Percentiles rank a stretch among this genome's conserved stretches.
These are phyloP conservation scores for Histomonas meleagridis DNA, from an alignment of 208 protist genomes.

Conservation along the genomic window DNA sequence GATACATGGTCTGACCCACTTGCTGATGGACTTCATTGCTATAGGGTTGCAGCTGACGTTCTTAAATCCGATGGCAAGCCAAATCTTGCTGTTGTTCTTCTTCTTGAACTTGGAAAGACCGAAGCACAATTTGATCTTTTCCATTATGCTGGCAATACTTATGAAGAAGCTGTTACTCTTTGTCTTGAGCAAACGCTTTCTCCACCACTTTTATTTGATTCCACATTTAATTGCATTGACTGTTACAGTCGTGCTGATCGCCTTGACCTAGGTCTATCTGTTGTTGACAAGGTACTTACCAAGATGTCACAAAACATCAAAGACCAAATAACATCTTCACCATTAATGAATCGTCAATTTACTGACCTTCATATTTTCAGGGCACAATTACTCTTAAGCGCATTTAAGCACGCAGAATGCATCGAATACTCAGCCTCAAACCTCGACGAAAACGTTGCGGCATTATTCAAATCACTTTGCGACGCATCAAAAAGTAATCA, in stretches of 20 bases:
- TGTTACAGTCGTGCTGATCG: neutral
- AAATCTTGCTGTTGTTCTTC: slow-evolving; percentile 7
- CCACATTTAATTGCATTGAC: neutral
- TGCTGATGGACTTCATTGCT: slow-evolving; percentile 18
- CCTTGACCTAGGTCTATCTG: neutral
- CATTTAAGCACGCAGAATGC: slow-evolving; percentile 7
- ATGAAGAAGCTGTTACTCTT: neutral
- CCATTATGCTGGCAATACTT: slow-evolving; percentile 22
- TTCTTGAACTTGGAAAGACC: neutral
- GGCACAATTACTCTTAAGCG: neutral
- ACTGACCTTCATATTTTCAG: neutral
- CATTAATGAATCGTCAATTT: slow-evolving; percentile 2
- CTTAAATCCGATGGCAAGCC: slow-evolving; percentile 1
- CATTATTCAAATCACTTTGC: neutral
- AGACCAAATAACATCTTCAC: neutral
- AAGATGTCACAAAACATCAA: neutral
- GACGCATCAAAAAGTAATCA: slow-evolving; percentile 10
- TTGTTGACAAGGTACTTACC: slow-evolving; percentile 22
- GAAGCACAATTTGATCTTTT: slow-evolving; percentile 1
- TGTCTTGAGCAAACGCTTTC: neutral
- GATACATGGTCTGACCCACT: slow-evolving; percentile 26
- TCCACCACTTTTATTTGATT: slow-evolving; percentile 7
- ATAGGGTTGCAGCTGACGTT: neutral
- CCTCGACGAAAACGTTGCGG: neutral
- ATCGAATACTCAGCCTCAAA: neutral